Conservation (phyloP, 805 yeast species). For the Blastobotrys peoriensis region DNA sequence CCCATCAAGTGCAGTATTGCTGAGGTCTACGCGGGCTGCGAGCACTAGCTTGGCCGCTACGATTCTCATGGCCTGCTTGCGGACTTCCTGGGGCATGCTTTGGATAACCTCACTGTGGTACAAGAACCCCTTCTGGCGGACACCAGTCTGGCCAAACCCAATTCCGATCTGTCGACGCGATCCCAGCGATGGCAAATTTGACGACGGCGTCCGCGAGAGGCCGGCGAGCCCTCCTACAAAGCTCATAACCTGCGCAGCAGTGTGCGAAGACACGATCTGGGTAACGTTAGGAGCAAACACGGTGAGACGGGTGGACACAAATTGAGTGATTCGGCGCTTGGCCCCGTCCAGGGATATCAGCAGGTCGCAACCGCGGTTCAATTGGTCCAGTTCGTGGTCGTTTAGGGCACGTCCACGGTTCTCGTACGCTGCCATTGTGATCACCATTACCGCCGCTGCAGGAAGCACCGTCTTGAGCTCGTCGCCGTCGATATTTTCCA, state of each 20-base stretch:
- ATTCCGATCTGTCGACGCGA: slow-evolving; percentile 38
- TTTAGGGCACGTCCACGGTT: slow-evolving; percentile 32
- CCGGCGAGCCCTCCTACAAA: slow-evolving; percentile 62
- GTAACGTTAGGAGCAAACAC: slow-evolving; percentile 75
- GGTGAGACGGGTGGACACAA: slow-evolving; percentile 51
- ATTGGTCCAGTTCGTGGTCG: slow-evolving; percentile 31
- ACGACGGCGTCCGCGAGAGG: slow-evolving; percentile 66
- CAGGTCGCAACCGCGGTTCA: slow-evolving; percentile 43
- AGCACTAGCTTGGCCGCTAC: slow-evolving; percentile 72
- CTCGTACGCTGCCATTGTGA: slow-evolving; percentile 68
- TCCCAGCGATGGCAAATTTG: slow-evolving; percentile 79
- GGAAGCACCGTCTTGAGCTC: slow-evolving; percentile 41
- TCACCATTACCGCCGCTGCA: slow-evolving; percentile 62
- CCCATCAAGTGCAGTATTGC: slow-evolving; percentile 41
- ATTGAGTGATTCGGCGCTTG: slow-evolving; percentile 41
- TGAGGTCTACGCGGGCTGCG: slow-evolving; percentile 76
- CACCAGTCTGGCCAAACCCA: slow-evolving; percentile 40
- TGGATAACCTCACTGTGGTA: slow-evolving; percentile 56
- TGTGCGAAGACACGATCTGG: slow-evolving; percentile 61
- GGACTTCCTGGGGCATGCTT: slow-evolving; percentile 49
- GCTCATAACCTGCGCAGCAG: slow-evolving; percentile 68
- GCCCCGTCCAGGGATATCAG: slow-evolving; percentile 42
- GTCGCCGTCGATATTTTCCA: slow-evolving; percentile 27
- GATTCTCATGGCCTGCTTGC: slow-evolving; percentile 69
- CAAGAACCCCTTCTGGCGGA: slow-evolving; percentile 63